Base-by-base conservation (phyloP, 371 early-diverging fungal genomes). In the Mortierella sp. region DNA sequence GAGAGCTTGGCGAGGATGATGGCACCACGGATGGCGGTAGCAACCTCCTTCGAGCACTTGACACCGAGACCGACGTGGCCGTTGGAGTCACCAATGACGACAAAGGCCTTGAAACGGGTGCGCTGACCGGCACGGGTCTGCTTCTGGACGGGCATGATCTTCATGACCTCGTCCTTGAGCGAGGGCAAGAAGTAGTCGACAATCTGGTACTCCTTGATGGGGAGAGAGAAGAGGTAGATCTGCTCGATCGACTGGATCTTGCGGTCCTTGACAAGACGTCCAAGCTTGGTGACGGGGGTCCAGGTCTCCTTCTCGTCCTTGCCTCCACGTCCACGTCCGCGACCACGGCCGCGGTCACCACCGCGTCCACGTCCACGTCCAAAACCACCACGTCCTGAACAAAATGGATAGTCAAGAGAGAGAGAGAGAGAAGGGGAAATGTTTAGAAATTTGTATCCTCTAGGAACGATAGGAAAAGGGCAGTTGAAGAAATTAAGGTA, bases 61-160 rank as follows among this genome's bases (percentile, higher is more conserved):
- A 98, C 97, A 89, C 99, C 99, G 75, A 99, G 93, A 90, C 99
- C 99, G 86, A 99, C 97, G 92, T 99, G 99, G 77, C 99, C 99
- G 86, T 97, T 92, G 70, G 90, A 91, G 93, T 99, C 99, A 90
- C 99, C 99, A 87, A 99, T 96, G 92, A 97, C 96, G 73, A 99
- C 99, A 86, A 98, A 98, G 83, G 98, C 99, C 95, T 99, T 99
- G 95, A 99, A 99, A 85, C 98, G 96, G 84, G 99, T 99, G 86
- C 99, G 97, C 92, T 99, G 99, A 93, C 99, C 99, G 79, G 99
- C 99, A 88, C 97, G 96, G 85, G 99, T 99, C 92, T 99, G 99
- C 95, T 99, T 99, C 93, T 99, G 99, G 86, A 99, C 99, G 80
- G 99, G 98, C 93, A 98, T 99, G 88, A 99, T 97, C 93, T 98